Base-by-base conservation (phyloP, 768 basidiomycete genomes). In the Coprinopsis marcescibilis region DNA sequence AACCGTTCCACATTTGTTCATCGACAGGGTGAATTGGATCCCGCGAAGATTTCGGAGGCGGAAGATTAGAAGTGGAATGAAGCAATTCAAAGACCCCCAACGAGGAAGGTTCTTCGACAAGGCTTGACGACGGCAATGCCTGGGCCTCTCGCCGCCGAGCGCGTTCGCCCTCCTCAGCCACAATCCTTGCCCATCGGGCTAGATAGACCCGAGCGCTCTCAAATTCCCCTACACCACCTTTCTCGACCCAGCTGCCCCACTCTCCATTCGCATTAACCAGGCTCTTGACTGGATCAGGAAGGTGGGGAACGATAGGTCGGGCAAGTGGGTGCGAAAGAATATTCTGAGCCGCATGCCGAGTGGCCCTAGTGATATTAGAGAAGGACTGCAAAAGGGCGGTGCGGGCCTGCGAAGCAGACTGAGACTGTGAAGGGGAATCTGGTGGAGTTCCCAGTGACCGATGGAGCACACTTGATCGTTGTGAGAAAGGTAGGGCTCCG, bases 111-210 rank as follows among this genome's bases (percentile, higher is more conserved):
- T 84, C 88, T 58, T 82, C 81, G 14, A 62, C 73, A 27, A 71
- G 60, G n/a, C 52, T 50, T 11, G 69, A 56, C 3, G 73, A 71
- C 4, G 80, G 79, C 11, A 88, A 56, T 0, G 76, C 70, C 59
- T 85, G 84, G 0, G 86, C 80, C 62, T 99, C 96, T 35, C 78
- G 76, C 53, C 82, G 68, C 34, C 96, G 75, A 4, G 92, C 82
- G 13, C 90, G 76, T 63, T 99, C 96, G 14, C 96, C 96, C 61
- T 98, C 96, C 64, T 99, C 96, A 1, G 96, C 96, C 1, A 98
- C 96, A 49, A 92, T 87, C 41, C 94, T 76, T 3, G 96, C 96
- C 96, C 96, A 99, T 25, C 90, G 75, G 8, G 96, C 96, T 7
- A 99, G 78, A 62, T 98, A 98, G 5, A 98, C 89, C 3, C 94